A percentile compares a stretch with the other conserved stretches of the same genome.
Conservation (phyloP, 2,329 filamentous ascomycete species). For the Colletotrichum siamense region DNA sequence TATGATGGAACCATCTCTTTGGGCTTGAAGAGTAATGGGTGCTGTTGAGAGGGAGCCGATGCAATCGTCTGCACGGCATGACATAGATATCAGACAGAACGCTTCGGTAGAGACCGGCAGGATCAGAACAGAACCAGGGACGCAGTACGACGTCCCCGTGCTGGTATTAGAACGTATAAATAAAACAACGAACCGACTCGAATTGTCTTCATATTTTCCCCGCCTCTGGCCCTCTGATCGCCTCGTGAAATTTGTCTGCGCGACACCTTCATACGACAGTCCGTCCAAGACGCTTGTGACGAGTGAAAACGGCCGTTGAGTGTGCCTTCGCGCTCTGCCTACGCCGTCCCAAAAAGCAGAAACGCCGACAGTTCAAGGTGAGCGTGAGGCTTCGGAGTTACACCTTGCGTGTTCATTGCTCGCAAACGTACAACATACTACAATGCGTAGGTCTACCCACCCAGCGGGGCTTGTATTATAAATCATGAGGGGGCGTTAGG, state of each 20-base stretch:
- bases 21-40: background rate
- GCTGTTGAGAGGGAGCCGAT: background rate
- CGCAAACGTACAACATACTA: slow-evolving; percentile 4
- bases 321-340: background rate
- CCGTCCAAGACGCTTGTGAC: background rate
- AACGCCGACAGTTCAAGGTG: background rate
- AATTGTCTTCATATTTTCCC: background rate
- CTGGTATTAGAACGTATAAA: slow-evolving; percentile 22
- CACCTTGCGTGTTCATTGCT: background rate
- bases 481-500: slow-evolving; percentile 18
- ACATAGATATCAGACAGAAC: background rate
- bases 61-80: background rate
- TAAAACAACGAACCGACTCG: background rate
- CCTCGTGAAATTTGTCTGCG: background rate
- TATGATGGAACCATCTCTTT: background rate
- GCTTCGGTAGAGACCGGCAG: background rate
- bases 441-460: slow-evolving; percentile 19
- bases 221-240: background rate
- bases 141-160: slow-evolving; percentile 22
- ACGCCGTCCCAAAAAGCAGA: background rate
- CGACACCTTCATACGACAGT: background rate
- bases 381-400: background rate
- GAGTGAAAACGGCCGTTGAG: background rate
- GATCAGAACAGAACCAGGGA: slow-evolving; percentile 20
- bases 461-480: slow-evolving; percentile 3